Evolutionary conservation across 768 basidiomycete species (phyloP).

Genomic region (Mycena filopes): DNA sequence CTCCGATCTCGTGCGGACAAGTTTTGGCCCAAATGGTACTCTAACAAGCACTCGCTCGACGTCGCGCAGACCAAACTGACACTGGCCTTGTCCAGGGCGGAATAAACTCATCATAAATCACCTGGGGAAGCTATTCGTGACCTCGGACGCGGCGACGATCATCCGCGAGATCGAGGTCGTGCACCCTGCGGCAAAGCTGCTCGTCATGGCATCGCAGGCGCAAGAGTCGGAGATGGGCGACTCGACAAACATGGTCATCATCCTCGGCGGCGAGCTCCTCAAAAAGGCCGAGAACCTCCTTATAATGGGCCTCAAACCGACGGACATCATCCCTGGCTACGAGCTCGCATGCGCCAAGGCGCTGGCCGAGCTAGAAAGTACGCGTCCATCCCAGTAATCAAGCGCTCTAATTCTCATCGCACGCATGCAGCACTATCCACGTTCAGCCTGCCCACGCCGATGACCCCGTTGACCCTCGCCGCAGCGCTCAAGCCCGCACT

Average conservation of each 20-base stretch:
- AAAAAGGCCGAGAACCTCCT: slow-evolving; percentile 93
- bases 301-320: slow-evolving; percentile 96
- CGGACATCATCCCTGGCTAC: slow-evolving; percentile 94
- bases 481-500: slow-evolving; percentile 90
- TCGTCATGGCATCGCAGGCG: slow-evolving; percentile 98
- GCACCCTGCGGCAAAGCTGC: slow-evolving; percentile 97
- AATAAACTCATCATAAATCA: slow-evolving; percentile 99
- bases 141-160: slow-evolving; percentile 98
- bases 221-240: slow-evolving; percentile 99
- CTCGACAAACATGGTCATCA: slow-evolving; percentile 94
- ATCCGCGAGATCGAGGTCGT: slow-evolving; percentile 98
- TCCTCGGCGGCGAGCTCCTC: slow-evolving; percentile 93
- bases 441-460: slow-evolving; percentile 74
- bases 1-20: slow-evolving; percentile 93
- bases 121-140: slow-evolving; percentile 94
- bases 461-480: slow-evolving; percentile 74
- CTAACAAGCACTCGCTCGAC: neutral
- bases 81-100: slow-evolving; percentile 67
- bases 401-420: slow-evolving; percentile 29
- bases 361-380: slow-evolving; percentile 90
- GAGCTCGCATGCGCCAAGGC: slow-evolving; percentile 90
- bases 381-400: slow-evolving; percentile 49
- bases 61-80: slow-evolving; percentile 20
- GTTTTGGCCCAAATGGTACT: slow-evolving; percentile 91
- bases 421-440: slow-evolving; percentile 69